Evolutionary conservation across 257 asterid genomes (phyloP), one percentile per base, ranked within the genome.

Genomic region (Salvia splendens): DNA sequence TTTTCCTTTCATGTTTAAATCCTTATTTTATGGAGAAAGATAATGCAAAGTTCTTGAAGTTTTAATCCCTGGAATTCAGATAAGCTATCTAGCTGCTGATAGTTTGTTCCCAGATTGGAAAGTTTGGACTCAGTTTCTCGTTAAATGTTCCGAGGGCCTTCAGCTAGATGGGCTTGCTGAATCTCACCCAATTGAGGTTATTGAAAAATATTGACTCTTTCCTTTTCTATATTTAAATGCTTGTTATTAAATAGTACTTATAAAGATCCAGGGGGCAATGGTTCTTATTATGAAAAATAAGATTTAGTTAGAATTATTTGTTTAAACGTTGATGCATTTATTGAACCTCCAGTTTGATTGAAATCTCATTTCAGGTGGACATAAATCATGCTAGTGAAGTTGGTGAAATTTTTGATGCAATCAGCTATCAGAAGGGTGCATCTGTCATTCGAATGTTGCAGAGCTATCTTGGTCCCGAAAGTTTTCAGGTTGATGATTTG

Each of bases 321-420:
- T 67, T 60, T 69, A 38, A 11, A 17, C 35, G 11, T 71, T 64
- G 30, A 24, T 24, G 30, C 30, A 24, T 24, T 1, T 24, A 24
- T 24, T 24, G 30, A 24, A 24, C 30, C 30, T 24, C 30, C 11
- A 52, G 53, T 42, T 55, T 64, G 64, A 49, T 30, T 14, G 28
- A 11, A n/a, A 61, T 67, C 73, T 69, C 73, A 67, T 71, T 72
- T 71, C 86, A 92, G 98, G 96, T 92, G 71, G 98, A 89, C 60
- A 67, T 92, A 30, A 89, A 86, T 78, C 97, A 89, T 83, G 95
- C 96, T 0, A 75, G 81, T 67, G 98, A 92, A 82, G 86, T 89
- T 71, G 98, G 89, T 81, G 98, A 92, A 75, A 92, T 92, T 71
- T 92, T 92, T 83, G 98, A 92, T 76, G 83, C 98, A 60, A 92